Base-by-base conservation (phyloP, 1,284 basidiomycete genomes). In the Marasmius sp. region DNA sequence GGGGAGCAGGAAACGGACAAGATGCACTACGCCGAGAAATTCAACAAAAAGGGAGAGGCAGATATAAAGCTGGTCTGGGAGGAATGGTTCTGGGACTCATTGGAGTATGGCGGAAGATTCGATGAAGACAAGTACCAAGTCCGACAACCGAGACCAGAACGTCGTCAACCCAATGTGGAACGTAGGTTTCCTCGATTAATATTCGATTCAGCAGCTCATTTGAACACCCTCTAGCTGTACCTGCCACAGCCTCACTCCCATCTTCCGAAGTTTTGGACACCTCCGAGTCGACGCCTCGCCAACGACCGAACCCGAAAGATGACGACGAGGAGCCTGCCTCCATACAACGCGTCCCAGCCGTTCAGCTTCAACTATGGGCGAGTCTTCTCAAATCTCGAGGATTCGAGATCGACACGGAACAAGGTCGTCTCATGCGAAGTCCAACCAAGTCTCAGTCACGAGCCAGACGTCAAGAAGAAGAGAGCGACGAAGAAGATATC, bases 31-130 rank as follows among this genome's bases (percentile, higher is more conserved):
- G 85, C 87, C 0, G 79, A 85, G 62, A 88, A 89, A 71, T 87
- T 90, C 69, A 90, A 91, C 68, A 71, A 78, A 55, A 72, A 76
- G 33, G 80, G 86, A 14, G 88, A 91, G 67, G 87, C 86, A 0
- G 77, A 82, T 50, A 89, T 93, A 41, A 79, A 82, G 55, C 76
- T 93, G 2, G 85, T 94, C 1, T 93, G 92, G 87, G 90, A 92
- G 65, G 91, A 93, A 63, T 94, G 92, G 92, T 89, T 94, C 64
- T 91, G 89, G 88, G 92, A 94, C 66, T 92, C 81, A 38, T 65
- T 92, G 9, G 81, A 86, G 52, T 89, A 85, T 65, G 85, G 86
- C 61, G 92, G 89, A 82, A 37, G n/a, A 36, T 78, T 81, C 57
- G 78, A 81, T n/a, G 88, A 90, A 70, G 77, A 73, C 4, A 75